Conservation (phyloP, 306 rosid species). For the Cucurbita ficifolia region DNA sequence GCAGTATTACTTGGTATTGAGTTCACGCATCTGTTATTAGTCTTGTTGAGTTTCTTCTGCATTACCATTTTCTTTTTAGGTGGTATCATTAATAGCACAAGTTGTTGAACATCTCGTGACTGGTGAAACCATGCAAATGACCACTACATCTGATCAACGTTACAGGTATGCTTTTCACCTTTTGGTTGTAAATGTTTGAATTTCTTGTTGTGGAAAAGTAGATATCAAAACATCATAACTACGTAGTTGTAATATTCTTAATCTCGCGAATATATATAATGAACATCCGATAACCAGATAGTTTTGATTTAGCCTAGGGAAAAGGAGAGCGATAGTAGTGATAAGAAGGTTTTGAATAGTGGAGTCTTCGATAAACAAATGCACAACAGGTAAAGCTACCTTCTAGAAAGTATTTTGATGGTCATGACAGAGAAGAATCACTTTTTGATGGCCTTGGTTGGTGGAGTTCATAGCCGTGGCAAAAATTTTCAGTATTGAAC, state of each 20-base stretch:
- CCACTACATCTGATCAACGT: constrained; percentile 60
- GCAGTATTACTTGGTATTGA: not conserved
- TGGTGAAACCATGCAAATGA: constrained; percentile 98
- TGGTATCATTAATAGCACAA: constrained; percentile 62
- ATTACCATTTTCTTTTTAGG: constrained; percentile 31
- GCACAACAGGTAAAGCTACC: not conserved
- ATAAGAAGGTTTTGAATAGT: not conserved
- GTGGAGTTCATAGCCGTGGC: not conserved
- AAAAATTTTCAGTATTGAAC: not conserved
- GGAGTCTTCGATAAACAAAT: not conserved
- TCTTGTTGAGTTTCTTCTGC: constrained; percentile 7
- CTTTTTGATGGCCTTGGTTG: not conserved
- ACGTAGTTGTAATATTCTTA: not conserved
- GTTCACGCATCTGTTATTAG: not conserved
- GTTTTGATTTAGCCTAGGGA: not conserved
- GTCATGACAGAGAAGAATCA: not conserved
- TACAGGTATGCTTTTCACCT: constrained; percentile 50
- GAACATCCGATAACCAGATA: not conserved
- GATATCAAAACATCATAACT: not conserved
- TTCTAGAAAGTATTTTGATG: not conserved
- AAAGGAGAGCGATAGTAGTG: not conserved
- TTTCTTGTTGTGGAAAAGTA: constrained; percentile 2
- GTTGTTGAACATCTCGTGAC: constrained; percentile 89
- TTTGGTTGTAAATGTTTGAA: constrained; percentile 8
- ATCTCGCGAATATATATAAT: not conserved